Base-by-base conservation (phyloP, 192 early-diverging fungal species). In the Coemansia sp. region DNA sequence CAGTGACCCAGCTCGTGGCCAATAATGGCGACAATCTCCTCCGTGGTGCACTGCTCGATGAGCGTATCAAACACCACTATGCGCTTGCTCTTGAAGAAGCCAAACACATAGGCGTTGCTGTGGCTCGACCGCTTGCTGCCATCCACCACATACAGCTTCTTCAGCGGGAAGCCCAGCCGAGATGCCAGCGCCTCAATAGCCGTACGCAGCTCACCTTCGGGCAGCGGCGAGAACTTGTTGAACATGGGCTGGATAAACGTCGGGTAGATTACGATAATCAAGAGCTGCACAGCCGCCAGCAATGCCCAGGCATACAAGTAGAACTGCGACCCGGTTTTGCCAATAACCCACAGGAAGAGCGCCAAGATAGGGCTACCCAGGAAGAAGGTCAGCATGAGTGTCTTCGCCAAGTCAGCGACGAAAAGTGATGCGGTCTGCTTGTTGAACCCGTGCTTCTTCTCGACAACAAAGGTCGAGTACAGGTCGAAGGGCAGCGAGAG, bases 1-100 rank as follows among this genome's bases (percentile, higher is more conserved):
- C 97, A 99, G 74, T 99, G 97, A 1, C 97, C 97, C 19, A 99
- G 85, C 84, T 99, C 97, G 73, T 99, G 97, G 10, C 93, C 91
- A n/a, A 99, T 86, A 13, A 97, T 88, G n/a, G 92, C 95, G 45
- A 91, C 90, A 50, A 96, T 92, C 80, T 99, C 95, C 36, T 95
- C 91, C 44, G 88, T 85, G 19, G 84, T 84, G 59, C 87, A 87
- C 53, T 97, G 93, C 13, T 94, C 87, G 61, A 99, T 78, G 45
- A 99, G 85, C 3, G 95, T 99, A 74, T 98, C 97, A 75, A 82
- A 98, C 17, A 98, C 67, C 3, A 98, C 95, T 68, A 98, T 98
- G 50, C 94, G 91, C 85, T 98, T 98, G 85, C 95, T 95, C 78
- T 94, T 93, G 70, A 93, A 94, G 63, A 98, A 94, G 0, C 97